These are phyloP conservation scores for Bocquillonia castaneifolia DNA, from an alignment of 441 rosid species.

Conservation along the genomic window DNA sequence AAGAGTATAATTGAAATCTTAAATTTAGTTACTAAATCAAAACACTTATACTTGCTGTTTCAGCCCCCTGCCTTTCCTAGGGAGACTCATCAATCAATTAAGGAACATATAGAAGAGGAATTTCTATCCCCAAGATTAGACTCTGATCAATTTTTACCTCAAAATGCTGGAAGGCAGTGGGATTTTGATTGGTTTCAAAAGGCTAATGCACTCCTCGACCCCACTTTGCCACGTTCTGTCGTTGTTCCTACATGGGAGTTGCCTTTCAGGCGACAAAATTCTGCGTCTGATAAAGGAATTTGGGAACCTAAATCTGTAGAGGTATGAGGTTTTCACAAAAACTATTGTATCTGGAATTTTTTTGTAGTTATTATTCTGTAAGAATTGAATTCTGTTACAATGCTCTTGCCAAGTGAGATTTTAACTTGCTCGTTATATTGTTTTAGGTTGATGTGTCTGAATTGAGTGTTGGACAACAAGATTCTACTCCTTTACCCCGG, in stretches of 20 bases:
- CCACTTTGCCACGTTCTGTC: conserved; percentile 64
- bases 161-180: conserved; percentile 82
- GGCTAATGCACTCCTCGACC: conserved; percentile 70
- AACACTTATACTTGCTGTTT: no score
- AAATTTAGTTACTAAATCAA: no score
- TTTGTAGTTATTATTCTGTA: no score
- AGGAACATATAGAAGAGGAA: conserved; percentile 77
- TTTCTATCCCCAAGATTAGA: conserved; percentile 77
- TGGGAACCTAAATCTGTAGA: conserved; percentile 79
- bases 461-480: conserved; percentile 60
- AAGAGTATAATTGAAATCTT: no score
- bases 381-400: not conserved
- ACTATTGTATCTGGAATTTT: not conserved
- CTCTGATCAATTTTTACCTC: conserved; percentile 61
- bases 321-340: conserved; percentile 40
- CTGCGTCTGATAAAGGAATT: conserved; percentile 32
- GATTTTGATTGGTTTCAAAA: conserved; percentile 90
- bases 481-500: conserved; percentile 57
- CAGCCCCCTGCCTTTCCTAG: conserved; percentile 95
- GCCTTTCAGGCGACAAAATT: conserved; percentile 58
- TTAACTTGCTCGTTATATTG: conserved; percentile 30
- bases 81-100: conserved; percentile 71
- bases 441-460: conserved; percentile 86
- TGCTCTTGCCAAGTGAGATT: not conserved
- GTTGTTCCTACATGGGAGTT: conserved; percentile 85